A percentile compares a stretch with the other conserved stretches of the same genome.
These are phyloP conservation scores for Podosphaera aphanis DNA, from an alignment of 2,329 filamentous ascomycete species.

Conservation along the genomic window DNA sequence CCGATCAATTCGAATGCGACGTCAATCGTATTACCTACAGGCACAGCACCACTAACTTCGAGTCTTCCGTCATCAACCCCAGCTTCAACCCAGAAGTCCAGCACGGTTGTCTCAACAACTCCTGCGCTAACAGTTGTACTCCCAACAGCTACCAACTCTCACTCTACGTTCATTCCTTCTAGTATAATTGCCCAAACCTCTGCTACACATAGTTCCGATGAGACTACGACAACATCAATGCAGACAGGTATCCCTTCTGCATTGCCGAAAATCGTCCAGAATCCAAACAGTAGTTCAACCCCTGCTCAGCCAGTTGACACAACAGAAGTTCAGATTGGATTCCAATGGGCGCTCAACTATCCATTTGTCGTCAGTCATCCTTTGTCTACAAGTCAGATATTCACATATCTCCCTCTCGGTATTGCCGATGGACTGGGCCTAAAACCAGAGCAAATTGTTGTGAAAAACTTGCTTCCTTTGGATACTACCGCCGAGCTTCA, in stretches of 20 bases:
- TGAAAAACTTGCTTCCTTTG: slow-evolving; percentile 52
- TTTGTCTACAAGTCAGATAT: slow-evolving; percentile 63
- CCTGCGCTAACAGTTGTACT: slow-evolving; percentile 2
- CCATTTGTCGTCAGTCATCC: slow-evolving; percentile 50
- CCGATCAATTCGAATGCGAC: neutral
- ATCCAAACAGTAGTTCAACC: slow-evolving; percentile 8
- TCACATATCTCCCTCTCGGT: slow-evolving; percentile 50
- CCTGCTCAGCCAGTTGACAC: slow-evolving; percentile 25
- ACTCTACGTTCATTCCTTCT: slow-evolving; percentile 10
- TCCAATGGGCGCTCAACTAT: slow-evolving; percentile 62
- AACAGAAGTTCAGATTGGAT: slow-evolving; percentile 62
- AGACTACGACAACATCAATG: slow-evolving; percentile 4
- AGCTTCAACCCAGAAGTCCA: slow-evolving; percentile 39
- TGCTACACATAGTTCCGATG: slow-evolving; percentile 5
- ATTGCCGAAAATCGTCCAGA: slow-evolving; percentile 13
- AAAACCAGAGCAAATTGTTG: slow-evolving; percentile 27
- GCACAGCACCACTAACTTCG: neutral
- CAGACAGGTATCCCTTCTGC: slow-evolving; percentile 10
- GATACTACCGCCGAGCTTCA: slow-evolving; percentile 45
- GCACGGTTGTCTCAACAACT: slow-evolving; percentile 3
- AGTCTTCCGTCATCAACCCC: slow-evolving; percentile 27
- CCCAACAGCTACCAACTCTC: slow-evolving; percentile 11
- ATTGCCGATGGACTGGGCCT: slow-evolving; percentile 26
- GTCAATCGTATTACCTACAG: neutral
- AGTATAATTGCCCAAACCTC: slow-evolving; percentile 11